phyloP scores from a whole-genome alignment of 2,329 filamentous ascomycete species.

The Dactylellina haptotyla region DNA sequence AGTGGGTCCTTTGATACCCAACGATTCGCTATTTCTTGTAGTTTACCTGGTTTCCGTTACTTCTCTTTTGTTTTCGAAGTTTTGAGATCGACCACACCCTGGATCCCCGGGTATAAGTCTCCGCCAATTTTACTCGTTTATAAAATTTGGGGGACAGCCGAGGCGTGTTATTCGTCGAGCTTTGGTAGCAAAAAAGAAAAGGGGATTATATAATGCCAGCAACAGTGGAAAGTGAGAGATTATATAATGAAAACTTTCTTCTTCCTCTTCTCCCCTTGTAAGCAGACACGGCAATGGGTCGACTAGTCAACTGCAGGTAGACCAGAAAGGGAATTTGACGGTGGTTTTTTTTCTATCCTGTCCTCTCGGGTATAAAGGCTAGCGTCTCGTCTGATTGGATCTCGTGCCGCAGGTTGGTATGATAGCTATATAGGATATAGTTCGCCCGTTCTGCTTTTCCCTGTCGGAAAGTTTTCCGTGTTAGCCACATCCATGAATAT shows the following conservation, averaged over 20 bases:
- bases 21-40: no score
- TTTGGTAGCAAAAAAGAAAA: background rate
- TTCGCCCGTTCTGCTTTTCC: background rate
- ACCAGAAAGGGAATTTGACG: background rate
- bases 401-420: background rate
- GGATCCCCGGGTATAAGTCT: background rate
- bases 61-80: background rate
- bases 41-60: no score
- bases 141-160: background rate
- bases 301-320: no score
- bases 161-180: background rate
- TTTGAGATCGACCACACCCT: background rate
- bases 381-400: conserved; percentile 1
- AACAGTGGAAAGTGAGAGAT: background rate
- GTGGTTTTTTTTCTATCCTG: background rate
- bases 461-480: conserved; percentile 33
- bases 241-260: conserved; percentile 3
- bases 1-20: background rate
- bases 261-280: background rate
- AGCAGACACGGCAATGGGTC: no score
- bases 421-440: background rate
- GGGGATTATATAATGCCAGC: conserved; percentile 10
- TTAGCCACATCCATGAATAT: conserved; percentile 13
- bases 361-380: background rate
- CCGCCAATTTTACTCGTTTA: no score